phyloP scores from a whole-genome alignment of 306 rosid genomes.

The Begonia fuchsioides region DNA sequence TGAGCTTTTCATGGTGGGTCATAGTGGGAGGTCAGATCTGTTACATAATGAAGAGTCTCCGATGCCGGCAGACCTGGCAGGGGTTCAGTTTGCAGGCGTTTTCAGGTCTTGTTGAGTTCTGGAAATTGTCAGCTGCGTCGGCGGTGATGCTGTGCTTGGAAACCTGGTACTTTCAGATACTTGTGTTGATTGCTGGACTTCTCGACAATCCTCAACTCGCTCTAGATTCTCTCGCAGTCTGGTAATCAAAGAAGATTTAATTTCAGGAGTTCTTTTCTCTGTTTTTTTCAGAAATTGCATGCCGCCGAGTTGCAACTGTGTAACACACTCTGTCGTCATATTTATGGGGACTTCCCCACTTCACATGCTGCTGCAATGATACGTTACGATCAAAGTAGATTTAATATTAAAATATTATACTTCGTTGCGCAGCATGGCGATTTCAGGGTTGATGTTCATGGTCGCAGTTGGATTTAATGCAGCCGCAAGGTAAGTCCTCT shows the following conservation, averaged over 20 bases:
- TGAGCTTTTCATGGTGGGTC: conserved; percentile 44
- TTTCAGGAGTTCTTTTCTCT: not conserved
- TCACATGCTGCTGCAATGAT: too few relatives aligned
- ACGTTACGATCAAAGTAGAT: too few relatives aligned
- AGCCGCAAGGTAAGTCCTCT: conserved; percentile 28
- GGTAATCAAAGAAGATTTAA: conserved; percentile 10
- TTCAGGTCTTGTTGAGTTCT: conserved; percentile 25
- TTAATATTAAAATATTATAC: too few relatives aligned
- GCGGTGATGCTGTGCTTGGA: conserved; percentile 41
- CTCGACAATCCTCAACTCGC: conserved; percentile 31
- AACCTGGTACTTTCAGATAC: conserved; percentile 35
- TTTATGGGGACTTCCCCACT: too few relatives aligned
- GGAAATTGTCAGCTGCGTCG: conserved; percentile 35
- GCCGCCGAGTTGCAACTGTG: too few relatives aligned
- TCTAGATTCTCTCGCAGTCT: conserved; percentile 39
- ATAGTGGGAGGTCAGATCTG: conserved; percentile 31
- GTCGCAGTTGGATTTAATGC: conserved; percentile 44
- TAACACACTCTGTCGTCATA: too few relatives aligned
- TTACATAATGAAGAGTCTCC: conserved; percentile 17
- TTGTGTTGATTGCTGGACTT: conserved; percentile 35
- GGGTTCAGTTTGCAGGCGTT: conserved; percentile 31
- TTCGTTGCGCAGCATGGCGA: conserved; percentile 20
- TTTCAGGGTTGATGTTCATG: conserved; percentile 30
- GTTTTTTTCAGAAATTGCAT: too few relatives aligned
- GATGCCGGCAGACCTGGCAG: conserved; percentile 27